Conservation (phyloP, 2,329 filamentous ascomycete species). For the Hypoxylon sp. region DNA sequence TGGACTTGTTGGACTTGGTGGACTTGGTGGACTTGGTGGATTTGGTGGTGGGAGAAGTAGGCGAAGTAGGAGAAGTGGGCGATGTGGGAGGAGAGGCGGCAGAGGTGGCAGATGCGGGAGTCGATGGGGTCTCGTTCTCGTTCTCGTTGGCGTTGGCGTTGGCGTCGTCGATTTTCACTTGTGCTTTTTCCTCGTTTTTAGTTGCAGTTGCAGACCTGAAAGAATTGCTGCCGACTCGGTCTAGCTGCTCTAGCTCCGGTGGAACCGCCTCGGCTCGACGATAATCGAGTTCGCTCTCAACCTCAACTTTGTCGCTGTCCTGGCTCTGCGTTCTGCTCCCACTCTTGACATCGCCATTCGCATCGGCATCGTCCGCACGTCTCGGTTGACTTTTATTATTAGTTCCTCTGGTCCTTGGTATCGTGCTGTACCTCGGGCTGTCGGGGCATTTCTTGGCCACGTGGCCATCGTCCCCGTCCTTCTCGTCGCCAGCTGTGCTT, state of each 20-base stretch:
- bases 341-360: slow-evolving; percentile 2
- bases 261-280: slow-evolving; percentile 31
- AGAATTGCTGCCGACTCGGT: slow-evolving; percentile 28
- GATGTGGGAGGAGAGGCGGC: slow-evolving; percentile 2
- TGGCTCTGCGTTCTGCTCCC: neutral
- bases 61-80: slow-evolving; percentile 17
- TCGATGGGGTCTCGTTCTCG: slow-evolving; percentile 18
- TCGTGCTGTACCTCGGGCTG: slow-evolving; percentile 3
- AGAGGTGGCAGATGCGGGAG: neutral
- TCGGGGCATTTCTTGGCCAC: slow-evolving; percentile 18
- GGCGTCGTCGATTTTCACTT: neutral
- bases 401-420: neutral
- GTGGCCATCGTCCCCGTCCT: slow-evolving; percentile 11
- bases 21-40: slow-evolving; percentile 6
- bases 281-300: neutral
- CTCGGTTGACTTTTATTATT: neutral
- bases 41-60: slow-evolving; percentile 29
- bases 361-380: neutral
- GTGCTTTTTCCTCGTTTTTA: no score
- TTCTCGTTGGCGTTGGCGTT: slow-evolving; percentile 6
- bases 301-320: neutral
- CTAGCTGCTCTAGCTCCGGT: slow-evolving; percentile 32
- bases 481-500: slow-evolving; percentile 34
- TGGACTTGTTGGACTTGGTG: slow-evolving; percentile 12
- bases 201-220: neutral